Percentiles rank a stretch among this genome's conserved stretches.
These are phyloP conservation scores for Suhomyces yuchorum DNA, from an alignment of 1,139 yeast genomes.

Conservation along the genomic window DNA sequence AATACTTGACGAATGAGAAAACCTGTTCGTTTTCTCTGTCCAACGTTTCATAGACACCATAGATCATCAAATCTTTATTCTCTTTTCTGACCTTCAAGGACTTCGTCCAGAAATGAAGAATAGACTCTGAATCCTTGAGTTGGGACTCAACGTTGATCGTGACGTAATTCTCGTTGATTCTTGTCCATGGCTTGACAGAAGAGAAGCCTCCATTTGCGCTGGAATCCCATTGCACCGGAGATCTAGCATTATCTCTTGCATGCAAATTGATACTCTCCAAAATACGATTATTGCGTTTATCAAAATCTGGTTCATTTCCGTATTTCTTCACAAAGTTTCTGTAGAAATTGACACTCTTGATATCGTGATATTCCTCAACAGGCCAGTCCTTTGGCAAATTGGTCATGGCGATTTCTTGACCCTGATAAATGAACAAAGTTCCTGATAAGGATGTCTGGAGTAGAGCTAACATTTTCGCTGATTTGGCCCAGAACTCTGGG, in stretches of 20 bases:
- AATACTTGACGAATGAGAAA: slow-evolving; percentile 45
- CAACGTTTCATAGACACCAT: slow-evolving; percentile 48
- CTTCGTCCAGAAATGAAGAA: slow-evolving; percentile 48
- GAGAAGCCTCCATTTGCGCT: slow-evolving; percentile 52
- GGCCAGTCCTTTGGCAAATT: slow-evolving; percentile 51
- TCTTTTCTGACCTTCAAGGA: slow-evolving; percentile 48
- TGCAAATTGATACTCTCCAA: slow-evolving; percentile 38
- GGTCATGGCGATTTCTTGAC: slow-evolving; percentile 62
- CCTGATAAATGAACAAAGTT: slow-evolving; percentile 59
- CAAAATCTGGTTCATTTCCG: slow-evolving; percentile 32
- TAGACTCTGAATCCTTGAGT: slow-evolving; percentile 47
- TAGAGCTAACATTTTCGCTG: slow-evolving; percentile 53
- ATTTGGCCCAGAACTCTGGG: slow-evolving; percentile 32
- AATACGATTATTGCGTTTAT: slow-evolving; percentile 29
- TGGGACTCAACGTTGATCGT: slow-evolving; percentile 54
- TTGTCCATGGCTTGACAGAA: slow-evolving; percentile 55
- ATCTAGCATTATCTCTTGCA: slow-evolving; percentile 58
- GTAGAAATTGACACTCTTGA: slow-evolving; percentile 49
- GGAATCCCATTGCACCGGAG: slow-evolving; percentile 62
- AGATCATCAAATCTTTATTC: slow-evolving; percentile 45
- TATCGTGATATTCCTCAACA: slow-evolving; percentile 52
- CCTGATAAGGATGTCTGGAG: slow-evolving; percentile 54
- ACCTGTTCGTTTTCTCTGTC: slow-evolving; percentile 41
- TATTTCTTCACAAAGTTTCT: slow-evolving; percentile 32
- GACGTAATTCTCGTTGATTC: slow-evolving; percentile 52